Base-by-base conservation (phyloP, 108 stramenopile genomes). In the Cyclotella baltica region DNA sequence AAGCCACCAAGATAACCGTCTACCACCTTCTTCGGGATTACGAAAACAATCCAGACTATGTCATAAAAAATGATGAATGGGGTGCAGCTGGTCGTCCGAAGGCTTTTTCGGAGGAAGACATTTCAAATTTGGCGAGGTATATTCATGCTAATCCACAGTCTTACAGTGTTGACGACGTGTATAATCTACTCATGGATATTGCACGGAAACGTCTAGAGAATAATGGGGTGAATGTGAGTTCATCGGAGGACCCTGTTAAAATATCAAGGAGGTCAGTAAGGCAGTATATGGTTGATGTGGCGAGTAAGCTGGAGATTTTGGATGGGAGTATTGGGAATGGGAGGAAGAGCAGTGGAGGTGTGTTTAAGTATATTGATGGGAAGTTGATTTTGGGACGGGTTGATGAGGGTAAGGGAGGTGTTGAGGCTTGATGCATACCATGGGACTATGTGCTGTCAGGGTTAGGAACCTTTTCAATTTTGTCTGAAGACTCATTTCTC, bases 21-120 rank as follows among this genome's bases (percentile, higher is more conserved):
- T 56, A 56, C 55, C 20, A 25, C 11, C 2, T 27, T 0, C 55
- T 56, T 27, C 11, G 25, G 25, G 25, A 25, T n/a, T 22, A 11
- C 11, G 55, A 56, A 25, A 56, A 56, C 25, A 25, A 56, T 23
- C 55, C 55, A 1, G 25, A 56, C 25, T 27, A 23, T 25, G 25
- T 25, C 2, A 27, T 56, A 11, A 23, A 27, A n/a, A 56, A 56
- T 56, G 55, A 56, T 56, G 55, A 56, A 56, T 56, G 55, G 55
- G 25, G 25, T n/a, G 11, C 25, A 27, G 11, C 20, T 56, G 55
- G 55, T 56, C 55, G 55, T 25, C n/a, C 4, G 25, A 27, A 5
- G 22, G n/a, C 23, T 27, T 56, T 56, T 25, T 25, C 22, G 1
- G 55, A 56, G 11, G 55, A 56, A 2, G 55, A 56, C 11, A 56